Evolutionary conservation across 2,329 filamentous ascomycete species (phyloP), one percentile per base, ranked within the genome.

Genomic region (Ustilaginoidea virens): DNA sequence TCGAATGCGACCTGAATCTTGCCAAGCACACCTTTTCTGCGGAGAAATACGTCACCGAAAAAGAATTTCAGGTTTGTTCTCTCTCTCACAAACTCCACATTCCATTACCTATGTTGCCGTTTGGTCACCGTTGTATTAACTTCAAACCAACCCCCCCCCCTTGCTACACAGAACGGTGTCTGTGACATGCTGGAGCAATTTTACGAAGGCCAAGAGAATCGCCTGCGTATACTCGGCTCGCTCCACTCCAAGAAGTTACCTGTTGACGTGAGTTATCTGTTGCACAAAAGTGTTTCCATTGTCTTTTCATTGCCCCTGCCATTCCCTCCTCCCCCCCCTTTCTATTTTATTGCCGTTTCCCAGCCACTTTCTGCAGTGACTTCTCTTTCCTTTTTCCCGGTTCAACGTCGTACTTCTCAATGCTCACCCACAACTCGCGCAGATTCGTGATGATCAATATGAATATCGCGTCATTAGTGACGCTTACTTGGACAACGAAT

Each of bases 401-500:
- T 4, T 9, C 10, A 15, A 10, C 17, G 32, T 42, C 21, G n/a
- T 29, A 10, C 12, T 18, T 27, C 5, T 21, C 11, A 15, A 12
- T 36, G 14, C 43, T 29, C 30, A 33, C n/a, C n/a, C n/a, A n/a
- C n/a, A n/a, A n/a, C n/a, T 19, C 25, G 27, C 19, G 27, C 29
- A 60, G 56, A 40, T 58, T 18, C 43, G 45, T 29, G 61, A 63
- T 44, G 52, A 58, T 19, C 52, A 57, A 27, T 63, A 58, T 39
- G 46, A 55, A 38, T 63, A 56, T 42, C 60, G 56, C 34, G 42
- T 49, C 33, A 60, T 66, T 34, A 48, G 53, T 22, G 56, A 61
- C 38, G 51, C 56, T 24, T 50, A 63, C 31, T 49, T 54, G 29
- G 52, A 60, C 33, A 40, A 46, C 24, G 49, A 57, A 19, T 63